Percentiles rank a stretch among this genome's conserved stretches.
Conservation (phyloP, 176 grass and related monocot genomes). For the Oryza officinalis region DNA sequence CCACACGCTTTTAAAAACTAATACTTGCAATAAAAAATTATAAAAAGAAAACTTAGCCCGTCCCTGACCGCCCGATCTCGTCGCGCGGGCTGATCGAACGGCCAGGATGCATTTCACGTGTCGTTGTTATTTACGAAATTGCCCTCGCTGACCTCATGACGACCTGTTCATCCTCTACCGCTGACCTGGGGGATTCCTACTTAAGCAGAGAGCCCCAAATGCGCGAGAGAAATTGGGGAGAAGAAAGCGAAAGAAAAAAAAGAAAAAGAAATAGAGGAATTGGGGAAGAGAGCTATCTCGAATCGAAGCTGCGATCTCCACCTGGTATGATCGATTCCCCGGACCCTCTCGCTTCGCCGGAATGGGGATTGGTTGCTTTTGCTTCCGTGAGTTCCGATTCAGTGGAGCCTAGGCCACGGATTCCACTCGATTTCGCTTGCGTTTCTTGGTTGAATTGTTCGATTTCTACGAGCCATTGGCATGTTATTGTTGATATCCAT, state of each 20-base stretch:
- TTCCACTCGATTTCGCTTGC: background rate
- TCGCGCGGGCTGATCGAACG: background rate
- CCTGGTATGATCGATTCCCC: background rate
- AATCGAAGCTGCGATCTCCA: background rate
- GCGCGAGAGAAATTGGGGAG: background rate
- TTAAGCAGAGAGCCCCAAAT: slow-evolving; percentile 7
- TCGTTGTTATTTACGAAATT: too few species aligned
- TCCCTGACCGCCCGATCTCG: background rate
- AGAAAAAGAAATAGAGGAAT: background rate
- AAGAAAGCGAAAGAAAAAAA: background rate
- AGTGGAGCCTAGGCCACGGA: background rate
- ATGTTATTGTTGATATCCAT: background rate
- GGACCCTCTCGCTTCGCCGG: background rate
- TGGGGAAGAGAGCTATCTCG: background rate
- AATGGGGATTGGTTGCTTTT: background rate
- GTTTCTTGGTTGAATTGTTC: too few species aligned
- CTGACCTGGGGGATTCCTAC: slow-evolving; percentile 33
- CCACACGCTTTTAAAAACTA: background rate
- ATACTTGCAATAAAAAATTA: background rate
- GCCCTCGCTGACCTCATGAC: background rate
- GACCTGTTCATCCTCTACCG: slow-evolving; percentile 18
- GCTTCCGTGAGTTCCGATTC: background rate
- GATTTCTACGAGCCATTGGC: background rate
- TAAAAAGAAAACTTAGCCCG: background rate
- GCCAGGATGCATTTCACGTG: background rate